Conservation (phyloP, 2,329 filamentous ascomycete species). For the Aureobasidium mangrovei region DNA sequence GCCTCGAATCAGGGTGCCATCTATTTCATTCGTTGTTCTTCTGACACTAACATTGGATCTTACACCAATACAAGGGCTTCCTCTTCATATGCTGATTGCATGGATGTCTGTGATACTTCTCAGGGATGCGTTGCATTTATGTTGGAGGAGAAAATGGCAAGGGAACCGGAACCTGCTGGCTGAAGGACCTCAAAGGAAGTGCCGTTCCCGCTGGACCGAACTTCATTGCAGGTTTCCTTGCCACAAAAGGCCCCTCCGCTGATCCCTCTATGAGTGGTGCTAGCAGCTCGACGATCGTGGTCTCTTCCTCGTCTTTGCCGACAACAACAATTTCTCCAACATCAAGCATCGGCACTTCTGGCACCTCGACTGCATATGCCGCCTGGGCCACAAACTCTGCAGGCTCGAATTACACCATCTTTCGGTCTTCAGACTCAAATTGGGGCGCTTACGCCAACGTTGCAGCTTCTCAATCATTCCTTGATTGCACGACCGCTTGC, state of each 20-base stretch:
- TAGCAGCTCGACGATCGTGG: background rate
- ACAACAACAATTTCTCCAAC: background rate
- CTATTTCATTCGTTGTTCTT: constrained; percentile 15
- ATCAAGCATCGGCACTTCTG: background rate
- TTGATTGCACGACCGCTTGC: constrained; percentile 16
- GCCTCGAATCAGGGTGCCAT: constrained; percentile 9
- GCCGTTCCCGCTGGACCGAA: constrained; percentile 10
- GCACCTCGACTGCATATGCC: constrained; percentile 3
- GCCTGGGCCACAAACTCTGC: background rate
- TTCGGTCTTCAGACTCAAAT: constrained; percentile 12
- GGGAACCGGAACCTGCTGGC: constrained; percentile 14
- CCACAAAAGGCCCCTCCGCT: background rate
- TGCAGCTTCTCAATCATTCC: constrained; percentile 8
- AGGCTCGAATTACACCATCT: constrained; percentile 10
- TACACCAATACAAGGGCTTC: constrained; percentile 14
- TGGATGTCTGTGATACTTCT: constrained; percentile 14
- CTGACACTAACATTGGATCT: constrained; percentile 15
- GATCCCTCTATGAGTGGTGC: background rate
- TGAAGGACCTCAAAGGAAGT: constrained; percentile 16
- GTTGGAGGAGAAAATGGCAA: constrained; percentile 10
- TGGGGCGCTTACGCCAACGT: constrained; percentile 13
- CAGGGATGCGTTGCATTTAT: constrained; percentile 16
- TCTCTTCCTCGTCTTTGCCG: background rate
- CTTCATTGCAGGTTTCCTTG: constrained; percentile 16
- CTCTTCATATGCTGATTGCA: constrained; percentile 15